Conservation (phyloP, 768 basidiomycete genomes). For the Auricularia cornea region DNA sequence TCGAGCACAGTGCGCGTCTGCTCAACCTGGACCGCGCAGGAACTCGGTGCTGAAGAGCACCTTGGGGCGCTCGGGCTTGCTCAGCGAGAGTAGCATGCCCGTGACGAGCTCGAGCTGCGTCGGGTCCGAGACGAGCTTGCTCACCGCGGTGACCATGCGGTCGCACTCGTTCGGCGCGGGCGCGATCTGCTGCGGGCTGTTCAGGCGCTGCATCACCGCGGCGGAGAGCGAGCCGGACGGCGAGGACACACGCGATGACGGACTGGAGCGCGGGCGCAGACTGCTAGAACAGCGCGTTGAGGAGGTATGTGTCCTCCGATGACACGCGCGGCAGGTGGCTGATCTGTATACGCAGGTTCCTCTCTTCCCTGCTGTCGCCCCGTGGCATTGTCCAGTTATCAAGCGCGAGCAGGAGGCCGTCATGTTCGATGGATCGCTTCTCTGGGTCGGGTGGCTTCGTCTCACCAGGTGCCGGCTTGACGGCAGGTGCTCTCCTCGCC, state of each 20-base stretch:
- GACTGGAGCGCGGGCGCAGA: conserved; percentile 67
- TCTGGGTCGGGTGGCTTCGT: no score
- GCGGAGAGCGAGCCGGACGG: conserved; percentile 57
- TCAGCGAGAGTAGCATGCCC: conserved; percentile 75
- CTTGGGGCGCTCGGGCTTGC: conserved; percentile 83
- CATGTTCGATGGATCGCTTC: no score
- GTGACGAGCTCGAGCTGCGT: conserved; percentile 55
- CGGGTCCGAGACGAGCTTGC: conserved; percentile 44
- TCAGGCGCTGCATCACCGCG: conserved; percentile 25
- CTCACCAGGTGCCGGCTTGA: no score
- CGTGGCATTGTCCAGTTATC: no score
- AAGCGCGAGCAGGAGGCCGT: no score
- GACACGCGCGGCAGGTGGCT: no score
- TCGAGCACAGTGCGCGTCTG: conserved; percentile 81
- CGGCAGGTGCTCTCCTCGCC: no score
- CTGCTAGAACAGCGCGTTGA: no score
- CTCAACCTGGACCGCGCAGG: conserved; percentile 64
- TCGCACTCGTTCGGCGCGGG: conserved; percentile 59
- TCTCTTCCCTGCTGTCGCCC: no score
- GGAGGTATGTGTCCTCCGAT: no score
- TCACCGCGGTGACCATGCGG: conserved; percentile 59
- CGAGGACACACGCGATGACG: conserved; percentile 77
- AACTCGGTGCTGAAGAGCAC: conserved; percentile 84
- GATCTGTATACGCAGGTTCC: no score
- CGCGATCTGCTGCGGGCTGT: conserved; percentile 15